Evolutionary conservation across 768 basidiomycete species (phyloP).

Genomic region (Arthromyces matolae): DNA sequence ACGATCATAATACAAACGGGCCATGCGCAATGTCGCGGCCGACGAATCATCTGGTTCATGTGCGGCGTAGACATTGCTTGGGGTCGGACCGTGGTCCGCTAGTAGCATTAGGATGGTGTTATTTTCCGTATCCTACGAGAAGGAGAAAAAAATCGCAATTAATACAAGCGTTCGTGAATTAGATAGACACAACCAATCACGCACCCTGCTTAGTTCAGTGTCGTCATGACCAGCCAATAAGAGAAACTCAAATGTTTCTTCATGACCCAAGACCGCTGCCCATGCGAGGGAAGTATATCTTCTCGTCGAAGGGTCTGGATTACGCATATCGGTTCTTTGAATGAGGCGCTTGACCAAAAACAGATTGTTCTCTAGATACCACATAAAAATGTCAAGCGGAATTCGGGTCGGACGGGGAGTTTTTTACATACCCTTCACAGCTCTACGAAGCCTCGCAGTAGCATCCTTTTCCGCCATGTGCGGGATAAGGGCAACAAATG

Average conservation of each 20-base stretch:
- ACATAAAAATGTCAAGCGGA: constrained; percentile 11
- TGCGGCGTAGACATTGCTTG: constrained; percentile 42
- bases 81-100: constrained; percentile 69
- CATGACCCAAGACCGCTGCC: constrained; percentile 84
- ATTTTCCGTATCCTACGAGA: constrained; percentile 82
- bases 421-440: constrained; percentile 71
- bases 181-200: constrained; percentile 5
- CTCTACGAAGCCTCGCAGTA: constrained; percentile 67
- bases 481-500: constrained; percentile 7
- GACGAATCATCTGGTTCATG: constrained; percentile 56
- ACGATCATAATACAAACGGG: constrained; percentile 79
- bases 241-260: constrained; percentile 92
- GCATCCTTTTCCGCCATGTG: constrained; percentile 82
- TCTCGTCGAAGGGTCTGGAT: constrained; percentile 73
- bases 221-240: constrained; percentile 88
- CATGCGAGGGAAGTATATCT: constrained; percentile 88
- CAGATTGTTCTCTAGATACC: constrained; percentile 80
- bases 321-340: constrained; percentile 84
- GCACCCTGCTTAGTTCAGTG: constrained; percentile 83
- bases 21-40: constrained; percentile 80
- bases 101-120: constrained; percentile 92
- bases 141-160: too few species aligned
- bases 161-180: too few species aligned
- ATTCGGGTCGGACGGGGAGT: not conserved
- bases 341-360: constrained; percentile 88